phyloP scores from a whole-genome alignment of 768 basidiomycete species.

The Calocybe indica region DNA sequence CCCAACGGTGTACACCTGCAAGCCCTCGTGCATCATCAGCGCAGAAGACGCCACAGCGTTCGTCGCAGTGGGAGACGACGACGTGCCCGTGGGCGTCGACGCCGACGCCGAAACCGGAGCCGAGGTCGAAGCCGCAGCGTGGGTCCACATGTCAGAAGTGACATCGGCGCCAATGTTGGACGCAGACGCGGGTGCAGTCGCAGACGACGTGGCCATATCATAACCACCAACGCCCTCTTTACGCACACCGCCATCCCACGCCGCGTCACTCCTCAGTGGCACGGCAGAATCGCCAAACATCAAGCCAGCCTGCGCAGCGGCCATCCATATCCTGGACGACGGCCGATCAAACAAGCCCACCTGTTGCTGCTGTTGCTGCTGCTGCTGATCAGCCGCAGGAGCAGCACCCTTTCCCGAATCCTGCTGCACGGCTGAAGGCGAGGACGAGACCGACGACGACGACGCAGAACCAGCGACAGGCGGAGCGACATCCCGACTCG shows the following conservation, averaged over 20 bases:
- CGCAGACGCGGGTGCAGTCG: too few species aligned
- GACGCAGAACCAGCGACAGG: not conserved
- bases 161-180: too few species aligned
- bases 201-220: too few species aligned
- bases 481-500: conserved; percentile 1
- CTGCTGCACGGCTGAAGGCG: too few species aligned
- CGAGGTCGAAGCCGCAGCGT: not conserved
- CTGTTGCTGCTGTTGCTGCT: conserved; percentile 5
- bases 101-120: not conserved
- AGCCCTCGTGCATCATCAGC: conserved; percentile 47
- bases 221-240: too few species aligned
- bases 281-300: conserved; percentile 5
- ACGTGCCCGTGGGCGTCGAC: not conserved
- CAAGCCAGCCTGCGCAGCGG: conserved; percentile 11
- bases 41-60: not conserved
- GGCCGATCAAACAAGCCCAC: conserved; percentile 3
- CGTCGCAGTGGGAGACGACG: not conserved
- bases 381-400: not conserved
- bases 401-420: too few species aligned
- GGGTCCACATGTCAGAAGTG: not conserved
- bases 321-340: conserved; percentile 12
- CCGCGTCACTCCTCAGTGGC: conserved; percentile 25
- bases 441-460: not conserved
- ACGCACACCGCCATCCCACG: not conserved
- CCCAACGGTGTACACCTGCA: conserved; percentile 79